Evolutionary conservation across 2,329 filamentous ascomycete genomes (phyloP), one percentile per base, ranked within the genome.

Genomic region (Exophiala bonariae): DNA sequence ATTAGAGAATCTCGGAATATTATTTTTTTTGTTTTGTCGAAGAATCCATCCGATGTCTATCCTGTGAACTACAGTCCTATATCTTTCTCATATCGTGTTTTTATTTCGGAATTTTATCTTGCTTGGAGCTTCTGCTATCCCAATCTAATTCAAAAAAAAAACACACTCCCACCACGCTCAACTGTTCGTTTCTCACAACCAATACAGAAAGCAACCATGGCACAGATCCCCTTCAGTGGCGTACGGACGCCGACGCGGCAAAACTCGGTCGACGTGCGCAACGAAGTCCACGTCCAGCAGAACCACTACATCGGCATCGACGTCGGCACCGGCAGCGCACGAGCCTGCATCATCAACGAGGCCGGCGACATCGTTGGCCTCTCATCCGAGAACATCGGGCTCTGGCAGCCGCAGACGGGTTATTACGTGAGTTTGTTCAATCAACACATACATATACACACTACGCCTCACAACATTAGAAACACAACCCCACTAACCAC

Each of bases 321-420:
- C 72, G 92, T 99, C 41, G 93, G 93, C 42, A 99, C 93, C 16
- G 93, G 93, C 46, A 96, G 89, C 66, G 93, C 92, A 31, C 83
- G 93, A 65, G 93, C 93, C 44, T 97, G 93, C 70, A 89, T 99
- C 65, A 96, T 99, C 69, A 89, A 97, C 66, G 80, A 84, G 53
- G 84, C 86, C 32, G 93, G 93, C 43, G 89, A 96, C 64, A 97
- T 99, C 70, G 80, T 86, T 26, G 75, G 73, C 19, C 57, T 90
- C 56, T 84, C 86, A 17, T 82, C 85, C 2, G 81, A 90, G 65
- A 79, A 87, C 59, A 91, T 91, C 69, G 84, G 85, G 63, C 76
- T 90, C 39, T 91, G 87, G 87, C 84, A 90, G 68, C 86, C 86
- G 10, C 77, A 88, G 65, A 80, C 79, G 23, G 85, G 85, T 46